Percentiles rank a stretch among this genome's conserved stretches.
phyloP scores from a whole-genome alignment of 306 rosid species.

The Notholithocarpus densiflorus region DNA sequence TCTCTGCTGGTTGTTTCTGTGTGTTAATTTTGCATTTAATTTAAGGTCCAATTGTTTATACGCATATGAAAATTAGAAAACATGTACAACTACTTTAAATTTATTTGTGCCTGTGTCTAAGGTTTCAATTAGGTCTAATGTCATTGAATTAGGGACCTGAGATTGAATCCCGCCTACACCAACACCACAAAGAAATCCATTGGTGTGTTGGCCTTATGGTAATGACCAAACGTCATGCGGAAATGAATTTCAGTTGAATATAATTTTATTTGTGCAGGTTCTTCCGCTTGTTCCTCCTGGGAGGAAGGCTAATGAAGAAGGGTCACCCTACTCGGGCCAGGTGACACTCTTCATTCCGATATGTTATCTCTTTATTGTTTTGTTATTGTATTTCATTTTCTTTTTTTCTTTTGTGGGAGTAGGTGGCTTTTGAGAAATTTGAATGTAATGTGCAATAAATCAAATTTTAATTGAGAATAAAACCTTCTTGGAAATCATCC shows the following conservation, averaged over 20 bases:
- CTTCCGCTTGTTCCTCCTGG: slow-evolving; percentile 99
- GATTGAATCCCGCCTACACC: too few relatives aligned
- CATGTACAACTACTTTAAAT: too few relatives aligned
- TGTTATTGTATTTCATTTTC: background rate
- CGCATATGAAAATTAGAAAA: too few relatives aligned
- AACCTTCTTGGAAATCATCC: background rate
- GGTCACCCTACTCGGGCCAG: slow-evolving; percentile 68
- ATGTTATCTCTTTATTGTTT: background rate
- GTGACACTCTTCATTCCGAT: slow-evolving; percentile 14
- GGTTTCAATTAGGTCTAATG: too few relatives aligned
- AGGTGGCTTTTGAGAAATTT: background rate
- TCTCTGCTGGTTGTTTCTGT: too few relatives aligned
- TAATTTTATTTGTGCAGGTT: slow-evolving; percentile 42
- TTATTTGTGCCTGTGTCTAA: too few relatives aligned
- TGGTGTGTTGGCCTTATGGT: background rate
- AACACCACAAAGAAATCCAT: too few relatives aligned
- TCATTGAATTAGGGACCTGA: too few relatives aligned
- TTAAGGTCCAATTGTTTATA: too few relatives aligned
- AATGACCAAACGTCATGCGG: too few relatives aligned
- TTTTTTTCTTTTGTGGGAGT: background rate
- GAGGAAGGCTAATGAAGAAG: slow-evolving; percentile 79
- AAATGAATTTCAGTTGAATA: background rate
- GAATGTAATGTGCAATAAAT: background rate
- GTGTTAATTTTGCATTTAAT: too few relatives aligned
- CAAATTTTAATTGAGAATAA: background rate